These are phyloP conservation scores for Parathielavia hyrcaniae DNA, from an alignment of 495 filamentous ascomycete species.

Conservation along the genomic window DNA sequence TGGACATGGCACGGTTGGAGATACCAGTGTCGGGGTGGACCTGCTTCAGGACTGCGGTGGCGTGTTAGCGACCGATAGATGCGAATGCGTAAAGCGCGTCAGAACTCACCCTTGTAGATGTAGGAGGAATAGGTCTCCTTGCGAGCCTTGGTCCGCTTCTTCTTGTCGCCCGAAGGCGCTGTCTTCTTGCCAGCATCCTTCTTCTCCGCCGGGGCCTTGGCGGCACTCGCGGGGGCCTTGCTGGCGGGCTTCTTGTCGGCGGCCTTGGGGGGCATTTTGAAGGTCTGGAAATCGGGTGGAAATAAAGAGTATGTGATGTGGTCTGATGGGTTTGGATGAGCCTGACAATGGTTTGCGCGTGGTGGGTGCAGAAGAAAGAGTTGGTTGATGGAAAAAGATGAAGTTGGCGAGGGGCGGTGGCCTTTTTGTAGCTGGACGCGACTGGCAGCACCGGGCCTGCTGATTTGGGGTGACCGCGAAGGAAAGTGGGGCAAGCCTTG, in stretches of 20 bases:
- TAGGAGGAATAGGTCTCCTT: conserved; percentile 99
- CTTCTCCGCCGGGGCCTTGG: conserved; percentile 71
- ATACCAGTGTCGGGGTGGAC: conserved; percentile 99
- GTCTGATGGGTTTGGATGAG: conserved; percentile 35
- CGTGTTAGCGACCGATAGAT: conserved; percentile 9
- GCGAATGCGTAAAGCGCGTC: not conserved
- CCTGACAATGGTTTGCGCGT: conserved; percentile 17
- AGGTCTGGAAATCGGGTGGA: conserved; percentile 31
- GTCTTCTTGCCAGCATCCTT: conserved; percentile 99
- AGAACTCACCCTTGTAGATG: conserved; percentile 94
- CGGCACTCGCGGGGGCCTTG: conserved; percentile 85
- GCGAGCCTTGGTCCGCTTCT: conserved; percentile 99
- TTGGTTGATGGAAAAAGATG: conserved; percentile 41
- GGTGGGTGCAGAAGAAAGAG: conserved; percentile 39
- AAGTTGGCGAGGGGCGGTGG: conserved; percentile 42
- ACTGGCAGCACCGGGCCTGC: conserved; percentile 36
- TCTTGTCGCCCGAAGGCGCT: conserved; percentile 91
- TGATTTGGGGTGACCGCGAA: conserved; percentile 30
- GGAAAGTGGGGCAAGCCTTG: conserved; percentile 21
- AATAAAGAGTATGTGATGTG: conserved; percentile 28
- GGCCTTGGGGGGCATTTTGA: conserved; percentile 90
- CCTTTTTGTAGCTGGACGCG: conserved; percentile 50
- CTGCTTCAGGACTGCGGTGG: conserved; percentile 84
- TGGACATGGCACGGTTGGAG: conserved; percentile 99
- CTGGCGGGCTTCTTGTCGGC: conserved; percentile 96